phyloP scores from a whole-genome alignment of 1,284 basidiomycete genomes.

The Sanghuangporus sanghuang region DNA sequence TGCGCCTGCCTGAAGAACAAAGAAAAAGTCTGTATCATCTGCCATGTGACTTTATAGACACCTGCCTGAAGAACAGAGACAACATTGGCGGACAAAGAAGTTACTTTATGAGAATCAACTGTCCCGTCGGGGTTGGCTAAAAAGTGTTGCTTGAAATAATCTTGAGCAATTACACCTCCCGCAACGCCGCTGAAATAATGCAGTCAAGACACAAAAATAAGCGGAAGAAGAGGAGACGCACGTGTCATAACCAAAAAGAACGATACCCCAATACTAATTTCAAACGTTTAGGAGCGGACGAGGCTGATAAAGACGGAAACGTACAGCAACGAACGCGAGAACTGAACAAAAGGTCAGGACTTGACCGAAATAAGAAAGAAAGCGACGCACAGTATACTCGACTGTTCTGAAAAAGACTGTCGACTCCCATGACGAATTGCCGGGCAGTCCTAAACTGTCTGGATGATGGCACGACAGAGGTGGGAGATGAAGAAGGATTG shows the following conservation, averaged over 20 bases:
- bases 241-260: constrained; percentile 76
- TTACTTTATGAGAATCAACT: constrained; percentile 30
- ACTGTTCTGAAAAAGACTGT: constrained; percentile 41
- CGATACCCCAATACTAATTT: constrained; percentile 62
- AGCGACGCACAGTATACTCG: constrained; percentile 50
- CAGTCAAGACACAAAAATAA: background rate
- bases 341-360: constrained; percentile 31
- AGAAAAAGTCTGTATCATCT: background rate
- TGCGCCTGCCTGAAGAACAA: constrained; percentile 72
- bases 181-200: constrained; percentile 41
- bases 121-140: constrained; percentile 39
- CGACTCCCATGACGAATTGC: background rate
- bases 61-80: constrained; percentile 78
- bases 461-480: background rate
- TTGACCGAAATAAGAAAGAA: background rate
- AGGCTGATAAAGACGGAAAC: background rate
- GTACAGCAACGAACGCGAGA: constrained; percentile 55
- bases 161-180: constrained; percentile 60
- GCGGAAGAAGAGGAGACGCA: constrained; percentile 30
- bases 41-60: background rate
- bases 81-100: constrained; percentile 55
- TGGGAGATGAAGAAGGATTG: background rate
- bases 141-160: constrained; percentile 59
- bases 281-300: background rate
- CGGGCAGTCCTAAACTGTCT: background rate